These are phyloP conservation scores for Aschersonia sp. DNA, from an alignment of 2,329 filamentous ascomycete species.

Conservation along the genomic window DNA sequence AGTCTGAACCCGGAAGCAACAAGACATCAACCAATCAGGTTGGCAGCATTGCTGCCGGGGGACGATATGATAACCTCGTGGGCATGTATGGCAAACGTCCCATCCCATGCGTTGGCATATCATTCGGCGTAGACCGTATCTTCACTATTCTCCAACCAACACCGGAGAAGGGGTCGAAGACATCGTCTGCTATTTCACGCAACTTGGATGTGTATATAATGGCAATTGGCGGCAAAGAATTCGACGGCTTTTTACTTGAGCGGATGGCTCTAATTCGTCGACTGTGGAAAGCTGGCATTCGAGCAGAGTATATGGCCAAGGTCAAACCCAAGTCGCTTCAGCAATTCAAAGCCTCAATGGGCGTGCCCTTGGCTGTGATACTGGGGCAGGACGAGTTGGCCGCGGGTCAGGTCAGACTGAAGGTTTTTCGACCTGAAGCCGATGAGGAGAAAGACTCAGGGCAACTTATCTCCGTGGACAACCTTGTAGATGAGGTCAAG, in stretches of 20 bases:
- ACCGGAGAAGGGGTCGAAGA: not conserved
- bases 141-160: constrained; percentile 35
- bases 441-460: constrained; percentile 1
- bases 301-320: constrained; percentile 2
- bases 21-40: constrained; percentile 40
- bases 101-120: constrained; percentile 52
- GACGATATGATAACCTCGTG: constrained; percentile 83
- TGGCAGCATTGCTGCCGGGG: constrained; percentile 66
- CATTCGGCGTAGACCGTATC: constrained; percentile 88
- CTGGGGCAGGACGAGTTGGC: constrained; percentile 1
- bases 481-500: not conserved
- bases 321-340: constrained; percentile 1
- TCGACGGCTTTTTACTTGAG: constrained; percentile 1
- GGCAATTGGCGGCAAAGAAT: constrained; percentile 1
- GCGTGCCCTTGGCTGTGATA: not conserved
- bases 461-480: not conserved
- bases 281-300: constrained; percentile 1
- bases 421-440: not conserved
- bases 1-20: constrained; percentile 18
- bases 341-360: constrained; percentile 1
- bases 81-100: constrained; percentile 84
- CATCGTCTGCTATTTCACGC: not conserved
- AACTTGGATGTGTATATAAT: constrained; percentile 1
- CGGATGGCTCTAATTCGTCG: constrained; percentile 1
- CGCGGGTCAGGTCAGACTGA: constrained; percentile 1